Conservation (phyloP, 1,284 basidiomycete genomes). For the Cryptococcus maquisensis region DNA sequence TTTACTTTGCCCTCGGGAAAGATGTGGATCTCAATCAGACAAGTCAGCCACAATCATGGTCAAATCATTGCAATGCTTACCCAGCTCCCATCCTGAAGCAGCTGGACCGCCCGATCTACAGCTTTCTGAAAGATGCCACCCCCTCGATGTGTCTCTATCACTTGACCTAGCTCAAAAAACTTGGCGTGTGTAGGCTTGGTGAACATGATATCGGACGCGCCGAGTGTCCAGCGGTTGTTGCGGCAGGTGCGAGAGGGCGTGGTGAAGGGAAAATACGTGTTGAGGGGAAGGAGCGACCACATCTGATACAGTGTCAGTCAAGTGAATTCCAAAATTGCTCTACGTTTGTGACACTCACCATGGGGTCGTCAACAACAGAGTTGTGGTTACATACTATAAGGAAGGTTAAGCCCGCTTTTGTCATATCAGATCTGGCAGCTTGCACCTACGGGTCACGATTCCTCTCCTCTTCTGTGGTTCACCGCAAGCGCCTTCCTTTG, state of each 20-base stretch:
- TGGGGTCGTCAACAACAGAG: constrained; percentile 59
- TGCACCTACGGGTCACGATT: constrained; percentile 66
- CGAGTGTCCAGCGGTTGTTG: constrained; percentile 46
- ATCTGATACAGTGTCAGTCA: constrained; percentile 60
- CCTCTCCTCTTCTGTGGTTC: constrained; percentile 55
- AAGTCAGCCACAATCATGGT: not conserved
- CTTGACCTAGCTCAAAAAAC: constrained; percentile 83
- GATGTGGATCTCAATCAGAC: constrained; percentile 67
- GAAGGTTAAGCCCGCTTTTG: not conserved
- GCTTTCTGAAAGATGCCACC: constrained; percentile 85
- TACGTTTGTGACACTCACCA: constrained; percentile 23
- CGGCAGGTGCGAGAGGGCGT: constrained; percentile 32
- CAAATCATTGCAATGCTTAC: constrained; percentile 51
- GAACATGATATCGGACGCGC: constrained; percentile 90
- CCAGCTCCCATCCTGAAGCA: constrained; percentile 79
- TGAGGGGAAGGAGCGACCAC: constrained; percentile 75
- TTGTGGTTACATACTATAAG: constrained; percentile 81
- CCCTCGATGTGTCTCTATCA: constrained; percentile 87
- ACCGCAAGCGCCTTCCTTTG: no score
- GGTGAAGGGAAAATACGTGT: constrained; percentile 55
- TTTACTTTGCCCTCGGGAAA: constrained; percentile 92
- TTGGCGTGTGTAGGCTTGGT: constrained; percentile 76
- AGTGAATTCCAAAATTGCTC: no score
- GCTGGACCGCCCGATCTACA: constrained; percentile 72
- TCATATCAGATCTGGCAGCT: not conserved